A percentile compares a stretch with the other conserved stretches of the same genome.
Conservation (phyloP, 371 early-diverging fungal genomes). For the Lichtheimia ornata region DNA sequence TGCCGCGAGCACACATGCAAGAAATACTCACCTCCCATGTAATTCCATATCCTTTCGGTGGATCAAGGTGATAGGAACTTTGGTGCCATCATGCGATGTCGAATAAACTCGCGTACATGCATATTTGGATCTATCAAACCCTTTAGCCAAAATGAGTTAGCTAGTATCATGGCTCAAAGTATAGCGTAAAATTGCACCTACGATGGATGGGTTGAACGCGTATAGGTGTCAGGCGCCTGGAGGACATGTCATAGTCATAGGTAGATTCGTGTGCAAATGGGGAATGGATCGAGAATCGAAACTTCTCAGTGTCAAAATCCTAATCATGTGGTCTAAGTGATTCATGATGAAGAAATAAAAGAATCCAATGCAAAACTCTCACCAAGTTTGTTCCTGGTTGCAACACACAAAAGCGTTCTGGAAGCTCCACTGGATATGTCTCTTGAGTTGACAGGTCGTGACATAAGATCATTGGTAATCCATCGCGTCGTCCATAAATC, state of each 20-base stretch:
- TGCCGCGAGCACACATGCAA: slow-evolving; percentile 6
- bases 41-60: slow-evolving; percentile 51
- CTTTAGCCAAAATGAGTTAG: slow-evolving; percentile 23
- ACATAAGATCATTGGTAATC: slow-evolving; percentile 60
- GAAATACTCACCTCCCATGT: slow-evolving; percentile 43
- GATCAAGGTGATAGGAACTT: slow-evolving; percentile 73
- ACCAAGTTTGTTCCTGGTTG: slow-evolving; percentile 69
- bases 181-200: slow-evolving; percentile 19
- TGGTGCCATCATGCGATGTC: slow-evolving; percentile 42
- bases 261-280: slow-evolving; percentile 73
- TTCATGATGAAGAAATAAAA: background rate
- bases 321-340: slow-evolving; percentile 14
- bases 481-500: slow-evolving; percentile 63
- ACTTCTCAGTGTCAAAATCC: slow-evolving; percentile 68
- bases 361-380: slow-evolving; percentile 15
- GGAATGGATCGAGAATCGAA: slow-evolving; percentile 68
- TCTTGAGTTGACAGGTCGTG: slow-evolving; percentile 44
- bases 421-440: slow-evolving; percentile 57
- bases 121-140: slow-evolving; percentile 50
- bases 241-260: slow-evolving; percentile 70
- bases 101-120: slow-evolving; percentile 58
- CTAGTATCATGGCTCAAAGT: background rate
- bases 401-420: slow-evolving; percentile 62
- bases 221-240: slow-evolving; percentile 42
- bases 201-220: slow-evolving; percentile 56